Percentiles rank a stretch among this genome's conserved stretches.
Evolutionary conservation across 2,329 filamentous ascomycete species (phyloP).

Genomic region (Acarospora socialis): DNA sequence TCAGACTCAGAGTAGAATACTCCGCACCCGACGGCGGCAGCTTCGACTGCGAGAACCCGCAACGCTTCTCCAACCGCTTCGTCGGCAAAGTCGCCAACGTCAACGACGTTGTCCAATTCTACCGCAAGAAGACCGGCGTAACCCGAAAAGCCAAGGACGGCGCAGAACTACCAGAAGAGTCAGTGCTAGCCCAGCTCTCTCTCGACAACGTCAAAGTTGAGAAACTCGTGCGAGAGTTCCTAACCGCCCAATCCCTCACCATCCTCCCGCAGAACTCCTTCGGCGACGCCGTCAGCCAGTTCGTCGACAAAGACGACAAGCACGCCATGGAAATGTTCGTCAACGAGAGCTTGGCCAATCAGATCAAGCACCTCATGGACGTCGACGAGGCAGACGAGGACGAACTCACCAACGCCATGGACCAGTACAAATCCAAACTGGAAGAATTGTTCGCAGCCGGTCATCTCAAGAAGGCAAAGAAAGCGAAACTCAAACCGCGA

Average conservation of each 20-base stretch:
- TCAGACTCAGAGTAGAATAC: conserved; percentile 83
- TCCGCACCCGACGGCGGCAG: conserved; percentile 69
- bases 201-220: conserved; percentile 76
- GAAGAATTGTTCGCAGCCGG: conserved; percentile 60
- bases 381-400: conserved; percentile 53
- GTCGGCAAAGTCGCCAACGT: conserved; percentile 81
- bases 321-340: conserved; percentile 77
- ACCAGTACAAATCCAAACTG: conserved; percentile 52
- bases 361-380: conserved; percentile 55
- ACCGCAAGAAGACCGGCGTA: conserved; percentile 63
- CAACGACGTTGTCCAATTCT: conserved; percentile 85
- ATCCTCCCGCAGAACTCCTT: conserved; percentile 88
- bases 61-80: conserved; percentile 89
- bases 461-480: conserved; percentile 37
- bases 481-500: conserved; percentile 55
- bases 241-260: conserved; percentile 75
- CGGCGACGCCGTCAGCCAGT: conserved; percentile 81
- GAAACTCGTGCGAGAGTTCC: conserved; percentile 73
- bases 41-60: conserved; percentile 88
- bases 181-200: conserved; percentile 44
- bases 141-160: conserved; percentile 36
- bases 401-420: conserved; percentile 60
- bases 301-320: conserved; percentile 90
- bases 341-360: conserved; percentile 52
- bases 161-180: conserved; percentile 47